These are phyloP conservation scores for Aspergillus sp. DNA, from an alignment of 2,329 filamentous ascomycete species.

Conservation along the genomic window DNA sequence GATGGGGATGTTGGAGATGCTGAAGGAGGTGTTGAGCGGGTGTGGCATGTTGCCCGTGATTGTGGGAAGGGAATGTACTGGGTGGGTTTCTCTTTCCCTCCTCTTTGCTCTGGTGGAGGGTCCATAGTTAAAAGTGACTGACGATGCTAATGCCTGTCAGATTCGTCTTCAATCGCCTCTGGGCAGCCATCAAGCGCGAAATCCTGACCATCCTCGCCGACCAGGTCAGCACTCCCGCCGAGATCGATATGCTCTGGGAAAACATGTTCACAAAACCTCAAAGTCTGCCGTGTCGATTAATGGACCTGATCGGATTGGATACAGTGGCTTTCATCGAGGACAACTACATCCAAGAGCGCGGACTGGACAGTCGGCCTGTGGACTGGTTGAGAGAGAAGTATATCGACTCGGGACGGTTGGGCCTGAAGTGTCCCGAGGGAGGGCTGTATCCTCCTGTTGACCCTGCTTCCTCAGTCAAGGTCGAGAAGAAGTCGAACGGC, in stretches of 20 bases:
- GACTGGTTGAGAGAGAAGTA: conserved; percentile 49
- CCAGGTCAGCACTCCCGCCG: conserved; percentile 47
- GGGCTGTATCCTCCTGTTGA: conserved; percentile 32
- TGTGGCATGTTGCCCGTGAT: conserved; percentile 46
- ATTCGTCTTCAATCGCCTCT: conserved; percentile 57
- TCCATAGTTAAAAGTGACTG: background rate
- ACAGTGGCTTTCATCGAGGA: conserved; percentile 55
- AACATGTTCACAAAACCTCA: conserved; percentile 35
- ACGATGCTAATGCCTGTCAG: conserved; percentile 7
- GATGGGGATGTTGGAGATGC: conserved; percentile 43
- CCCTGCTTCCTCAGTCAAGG: background rate
- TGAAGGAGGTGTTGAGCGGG: conserved; percentile 39
- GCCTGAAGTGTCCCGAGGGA: conserved; percentile 35
- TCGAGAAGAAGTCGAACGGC: conserved; percentile 1
- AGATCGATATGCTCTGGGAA: conserved; percentile 47
- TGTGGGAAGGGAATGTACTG: conserved; percentile 49
- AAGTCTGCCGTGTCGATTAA: conserved; percentile 35
- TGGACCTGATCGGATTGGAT: conserved; percentile 55
- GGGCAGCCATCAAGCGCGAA: conserved; percentile 58
- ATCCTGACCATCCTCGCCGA: conserved; percentile 50
- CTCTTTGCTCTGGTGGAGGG: too few species aligned
- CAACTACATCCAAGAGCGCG: conserved; percentile 52
- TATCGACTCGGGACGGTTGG: conserved; percentile 49
- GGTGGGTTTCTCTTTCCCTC: conserved; percentile 22
- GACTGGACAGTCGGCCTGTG: conserved; percentile 39